phyloP scores from a whole-genome alignment of 345 rosid genomes.

The Sisymbrium altissimum region DNA sequence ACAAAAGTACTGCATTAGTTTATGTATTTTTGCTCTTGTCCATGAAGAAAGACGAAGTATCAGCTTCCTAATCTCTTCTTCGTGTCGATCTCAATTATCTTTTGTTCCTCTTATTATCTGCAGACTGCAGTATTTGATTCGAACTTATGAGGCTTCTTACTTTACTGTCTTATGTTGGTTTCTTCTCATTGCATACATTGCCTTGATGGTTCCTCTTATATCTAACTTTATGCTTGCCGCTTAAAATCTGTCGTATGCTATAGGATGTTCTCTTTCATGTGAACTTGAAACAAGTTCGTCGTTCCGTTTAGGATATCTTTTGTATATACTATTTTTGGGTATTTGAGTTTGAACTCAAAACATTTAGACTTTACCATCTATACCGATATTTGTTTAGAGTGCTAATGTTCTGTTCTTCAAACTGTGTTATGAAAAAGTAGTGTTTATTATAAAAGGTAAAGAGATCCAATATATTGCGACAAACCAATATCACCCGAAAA shows the following conservation, averaged over 20 bases:
- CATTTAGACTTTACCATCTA: not conserved
- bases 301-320: not conserved
- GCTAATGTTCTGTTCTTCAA: not conserved
- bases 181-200: not conserved
- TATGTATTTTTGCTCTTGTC: not conserved
- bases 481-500: slow-evolving; percentile 30
- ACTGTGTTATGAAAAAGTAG: slow-evolving; percentile 8
- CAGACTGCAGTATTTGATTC: not conserved
- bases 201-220: not conserved
- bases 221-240: not conserved
- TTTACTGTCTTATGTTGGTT: not conserved
- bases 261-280: not conserved
- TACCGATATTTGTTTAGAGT: not conserved
- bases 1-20: not conserved
- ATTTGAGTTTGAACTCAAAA: not conserved
- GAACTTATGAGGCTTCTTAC: not conserved
- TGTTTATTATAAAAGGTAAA: slow-evolving; percentile 42
- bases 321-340: not conserved
- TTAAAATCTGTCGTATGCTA: not conserved
- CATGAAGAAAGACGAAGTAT: not conserved
- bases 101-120: not conserved
- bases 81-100: not conserved
- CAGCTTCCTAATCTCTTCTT: not conserved
- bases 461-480: slow-evolving; percentile 39
- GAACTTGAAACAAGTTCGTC: not conserved